Conservation (phyloP, 2,329 filamentous ascomycete species). For the Ceratocystis huliohia region DNA sequence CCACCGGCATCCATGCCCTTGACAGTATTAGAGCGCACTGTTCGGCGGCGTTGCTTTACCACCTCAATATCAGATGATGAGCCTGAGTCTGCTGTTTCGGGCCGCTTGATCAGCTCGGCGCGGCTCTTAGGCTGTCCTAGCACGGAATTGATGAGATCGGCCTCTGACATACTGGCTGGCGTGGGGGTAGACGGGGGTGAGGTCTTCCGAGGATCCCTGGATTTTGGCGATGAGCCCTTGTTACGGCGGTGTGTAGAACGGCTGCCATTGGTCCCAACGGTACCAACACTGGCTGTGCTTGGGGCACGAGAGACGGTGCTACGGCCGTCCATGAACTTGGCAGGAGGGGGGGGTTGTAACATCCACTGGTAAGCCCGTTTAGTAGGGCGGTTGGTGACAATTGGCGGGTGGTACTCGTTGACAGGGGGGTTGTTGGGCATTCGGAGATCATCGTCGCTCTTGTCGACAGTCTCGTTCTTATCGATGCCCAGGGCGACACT, state of each 20-base stretch:
- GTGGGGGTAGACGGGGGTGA: constrained; percentile 15
- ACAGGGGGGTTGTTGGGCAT: constrained; percentile 55
- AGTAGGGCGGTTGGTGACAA: constrained; percentile 62
- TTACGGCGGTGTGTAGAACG: constrained; percentile 19
- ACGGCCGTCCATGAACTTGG: constrained; percentile 83
- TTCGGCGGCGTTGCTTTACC: constrained; percentile 14
- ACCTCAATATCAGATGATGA: constrained; percentile 19
- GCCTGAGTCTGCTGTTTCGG: constrained; percentile 15
- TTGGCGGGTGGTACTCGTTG: constrained; percentile 75
- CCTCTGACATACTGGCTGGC: constrained; percentile 28
- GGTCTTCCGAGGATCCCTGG: constrained; percentile 19
- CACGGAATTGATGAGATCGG: constrained; percentile 34
- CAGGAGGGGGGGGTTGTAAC: constrained; percentile 80
- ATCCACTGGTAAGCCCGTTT: constrained; percentile 73
- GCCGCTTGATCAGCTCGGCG: constrained; percentile 14
- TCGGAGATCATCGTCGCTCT: constrained; percentile 46
- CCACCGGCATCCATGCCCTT: constrained; percentile 15
- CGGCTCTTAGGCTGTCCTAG: constrained; percentile 25
- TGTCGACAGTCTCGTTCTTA: constrained; percentile 38
- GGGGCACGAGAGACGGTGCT: constrained; percentile 52
- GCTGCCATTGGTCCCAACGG: constrained; percentile 14
- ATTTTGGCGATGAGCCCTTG: constrained; percentile 24
- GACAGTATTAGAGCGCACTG: constrained; percentile 15
- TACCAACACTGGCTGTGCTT: constrained; percentile 38
- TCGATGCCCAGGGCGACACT: constrained; percentile 42